Percentiles rank a stretch among this genome's conserved stretches.
phyloP scores from a whole-genome alignment of 192 early-diverging fungal genomes.

The Nowakowskiella sp. region DNA sequence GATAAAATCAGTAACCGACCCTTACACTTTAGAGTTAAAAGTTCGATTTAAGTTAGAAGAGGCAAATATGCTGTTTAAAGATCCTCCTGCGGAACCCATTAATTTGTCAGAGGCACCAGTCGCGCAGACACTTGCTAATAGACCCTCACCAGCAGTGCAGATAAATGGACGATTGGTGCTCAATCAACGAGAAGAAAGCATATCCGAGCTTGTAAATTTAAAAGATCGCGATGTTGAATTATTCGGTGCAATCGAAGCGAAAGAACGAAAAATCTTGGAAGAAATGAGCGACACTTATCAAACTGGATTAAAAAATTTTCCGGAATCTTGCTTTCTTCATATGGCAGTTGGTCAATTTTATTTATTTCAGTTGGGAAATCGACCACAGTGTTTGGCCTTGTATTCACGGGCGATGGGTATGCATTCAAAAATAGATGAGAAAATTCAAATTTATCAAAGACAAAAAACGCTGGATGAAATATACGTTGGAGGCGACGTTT shows the following conservation, averaged over 20 bases:
- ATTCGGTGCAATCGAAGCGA: too few species aligned
- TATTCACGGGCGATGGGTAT: conserved; percentile 26
- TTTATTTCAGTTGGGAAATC: conserved; percentile 29
- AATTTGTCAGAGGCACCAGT: too few species aligned
- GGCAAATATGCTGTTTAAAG: conserved; percentile 18
- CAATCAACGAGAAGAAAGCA: too few species aligned
- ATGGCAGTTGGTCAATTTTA: conserved; percentile 31
- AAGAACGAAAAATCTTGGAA: conserved; percentile 14
- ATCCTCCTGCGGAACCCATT: too few species aligned
- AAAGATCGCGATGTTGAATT: too few species aligned
- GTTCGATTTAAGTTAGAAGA: conserved; percentile 22
- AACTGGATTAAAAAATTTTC: conserved; percentile 12
- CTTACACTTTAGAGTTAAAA: conserved; percentile 27
- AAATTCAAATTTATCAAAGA: conserved; percentile 33
- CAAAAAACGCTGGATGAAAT: conserved; percentile 33
- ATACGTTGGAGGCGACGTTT: conserved; percentile 36
- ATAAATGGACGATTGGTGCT: too few species aligned
- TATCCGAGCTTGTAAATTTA: too few species aligned
- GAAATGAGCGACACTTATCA: conserved; percentile 19
- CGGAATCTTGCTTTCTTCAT: conserved; percentile 25
- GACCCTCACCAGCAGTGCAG: too few species aligned
- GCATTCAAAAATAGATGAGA: conserved; percentile 31
- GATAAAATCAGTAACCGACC: conserved; percentile 10
- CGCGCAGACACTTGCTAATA: too few species aligned
- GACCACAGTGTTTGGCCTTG: conserved; percentile 33